These are phyloP conservation scores for Cladophialophora carrionii DNA, from an alignment of 2,329 filamentous ascomycete species.

Conservation along the genomic window DNA sequence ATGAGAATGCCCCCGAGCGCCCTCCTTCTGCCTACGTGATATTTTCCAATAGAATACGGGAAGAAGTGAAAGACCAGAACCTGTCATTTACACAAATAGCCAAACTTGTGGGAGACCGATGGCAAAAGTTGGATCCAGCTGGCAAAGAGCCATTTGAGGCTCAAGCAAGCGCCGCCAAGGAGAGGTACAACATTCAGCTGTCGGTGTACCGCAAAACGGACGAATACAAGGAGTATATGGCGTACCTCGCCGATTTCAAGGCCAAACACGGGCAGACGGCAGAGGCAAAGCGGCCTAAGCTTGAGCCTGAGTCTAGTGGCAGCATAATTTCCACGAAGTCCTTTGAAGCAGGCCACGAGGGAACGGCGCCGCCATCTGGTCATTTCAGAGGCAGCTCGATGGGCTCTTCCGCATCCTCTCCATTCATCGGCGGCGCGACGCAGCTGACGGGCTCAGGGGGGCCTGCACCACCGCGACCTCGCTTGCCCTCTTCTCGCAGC, in stretches of 20 bases:
- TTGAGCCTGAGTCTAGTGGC: constrained; percentile 45
- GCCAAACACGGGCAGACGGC: constrained; percentile 60
- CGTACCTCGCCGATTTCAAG: constrained; percentile 78
- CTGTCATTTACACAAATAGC: constrained; percentile 82
- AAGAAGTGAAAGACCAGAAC: constrained; percentile 74
- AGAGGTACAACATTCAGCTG: constrained; percentile 74
- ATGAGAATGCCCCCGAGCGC: constrained; percentile 77
- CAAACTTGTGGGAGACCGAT: constrained; percentile 78
- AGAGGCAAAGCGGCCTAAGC: constrained; percentile 51
- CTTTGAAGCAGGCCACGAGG: constrained; percentile 26
- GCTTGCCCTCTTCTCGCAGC: constrained; percentile 30
- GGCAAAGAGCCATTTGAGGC: constrained; percentile 75
- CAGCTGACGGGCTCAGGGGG: constrained; percentile 12
- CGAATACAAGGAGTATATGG: constrained; percentile 68
- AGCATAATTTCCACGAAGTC: constrained; percentile 37
- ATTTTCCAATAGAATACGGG: constrained; percentile 77
- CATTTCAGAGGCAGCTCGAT: constrained; percentile 35
- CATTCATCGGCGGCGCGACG: constrained; percentile 25
- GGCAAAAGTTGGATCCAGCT: constrained; percentile 69
- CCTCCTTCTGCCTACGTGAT: constrained; percentile 83
- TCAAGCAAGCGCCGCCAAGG: constrained; percentile 72
- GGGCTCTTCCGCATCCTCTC: constrained; percentile 33
- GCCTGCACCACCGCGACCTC: constrained; percentile 22
- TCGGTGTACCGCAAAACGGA: constrained; percentile 76
- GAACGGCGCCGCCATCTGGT: constrained; percentile 14